Conservation (phyloP, 768 basidiomycete species). For the Dendrothele bispora region DNA sequence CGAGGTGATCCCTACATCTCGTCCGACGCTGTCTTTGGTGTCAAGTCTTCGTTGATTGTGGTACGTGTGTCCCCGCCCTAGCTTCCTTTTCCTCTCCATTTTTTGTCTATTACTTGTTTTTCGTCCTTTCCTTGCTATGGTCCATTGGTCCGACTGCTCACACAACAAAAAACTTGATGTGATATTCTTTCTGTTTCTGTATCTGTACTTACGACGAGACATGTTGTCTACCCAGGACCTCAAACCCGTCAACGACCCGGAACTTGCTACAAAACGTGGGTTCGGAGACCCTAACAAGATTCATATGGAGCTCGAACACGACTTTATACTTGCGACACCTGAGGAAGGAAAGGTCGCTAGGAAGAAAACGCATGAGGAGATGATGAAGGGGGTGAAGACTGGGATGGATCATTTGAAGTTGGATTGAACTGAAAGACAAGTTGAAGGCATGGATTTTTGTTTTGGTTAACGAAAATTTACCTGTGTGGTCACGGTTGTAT, state of each 20-base stretch:
- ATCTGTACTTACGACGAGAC: too few relatives aligned
- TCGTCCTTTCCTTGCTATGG: background rate
- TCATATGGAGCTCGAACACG: slow-evolving; percentile 37
- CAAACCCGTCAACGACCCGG: slow-evolving; percentile 51
- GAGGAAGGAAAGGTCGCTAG: slow-evolving; percentile 38
- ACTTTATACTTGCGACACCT: slow-evolving; percentile 42
- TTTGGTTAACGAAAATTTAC: too few relatives aligned
- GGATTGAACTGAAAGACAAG: too few relatives aligned
- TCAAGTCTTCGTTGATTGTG: slow-evolving; percentile 74
- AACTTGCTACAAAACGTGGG: slow-evolving; percentile 55
- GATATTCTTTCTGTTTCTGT: too few relatives aligned
- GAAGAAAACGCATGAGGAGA: too few relatives aligned
- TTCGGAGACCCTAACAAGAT: slow-evolving; percentile 40
- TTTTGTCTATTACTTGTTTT: background rate
- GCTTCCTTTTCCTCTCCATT: background rate
- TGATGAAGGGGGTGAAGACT: too few relatives aligned
- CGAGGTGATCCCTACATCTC: slow-evolving; percentile 64
- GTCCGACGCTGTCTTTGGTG: slow-evolving; percentile 82
- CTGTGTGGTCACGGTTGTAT: too few relatives aligned
- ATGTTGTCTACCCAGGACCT: slow-evolving; percentile 43
- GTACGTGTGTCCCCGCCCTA: slow-evolving; percentile 38
- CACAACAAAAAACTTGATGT: background rate
- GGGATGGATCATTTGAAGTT: too few relatives aligned
- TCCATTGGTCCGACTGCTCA: background rate
- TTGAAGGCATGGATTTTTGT: too few relatives aligned